A percentile compares a stretch with the other conserved stretches of the same genome.
These are phyloP conservation scores for Salvia rosmarinus DNA, from an alignment of 257 asterid species.

Conservation along the genomic window DNA sequence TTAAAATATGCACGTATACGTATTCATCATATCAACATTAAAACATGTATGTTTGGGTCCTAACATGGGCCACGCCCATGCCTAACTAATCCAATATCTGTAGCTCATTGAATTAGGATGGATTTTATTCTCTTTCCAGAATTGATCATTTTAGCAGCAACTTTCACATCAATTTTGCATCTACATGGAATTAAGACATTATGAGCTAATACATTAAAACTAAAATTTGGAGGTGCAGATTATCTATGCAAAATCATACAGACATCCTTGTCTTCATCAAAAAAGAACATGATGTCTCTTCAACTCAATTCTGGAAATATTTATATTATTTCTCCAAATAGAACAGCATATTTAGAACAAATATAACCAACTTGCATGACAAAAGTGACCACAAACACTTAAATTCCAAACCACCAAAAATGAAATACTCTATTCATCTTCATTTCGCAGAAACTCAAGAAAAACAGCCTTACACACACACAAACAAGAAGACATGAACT, in stretches of 20 bases:
- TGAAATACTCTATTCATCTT: not conserved
- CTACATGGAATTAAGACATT: not conserved
- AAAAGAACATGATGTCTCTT: not conserved
- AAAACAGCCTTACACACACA: not conserved
- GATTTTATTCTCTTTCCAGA: no score
- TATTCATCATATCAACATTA: no score
- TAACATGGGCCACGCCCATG: no score
- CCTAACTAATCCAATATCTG: no score
- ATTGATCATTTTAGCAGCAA: no score
- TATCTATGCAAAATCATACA: not conserved
- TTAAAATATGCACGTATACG: no score
- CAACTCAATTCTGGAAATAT: no score
- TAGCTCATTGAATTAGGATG: no score
- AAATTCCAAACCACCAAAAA: not conserved
- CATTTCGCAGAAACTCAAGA: not conserved
- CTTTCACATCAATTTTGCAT: not conserved
- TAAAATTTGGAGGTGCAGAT: not conserved
- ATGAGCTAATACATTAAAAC: not conserved
- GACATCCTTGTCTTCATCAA: not conserved
- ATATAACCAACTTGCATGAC: not conserved
- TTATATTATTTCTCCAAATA: not conserved
- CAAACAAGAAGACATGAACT: not conserved
- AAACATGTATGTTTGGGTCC: no score
- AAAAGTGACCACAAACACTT: not conserved
- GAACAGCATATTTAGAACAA: not conserved